Conservation (phyloP, 371 early-diverging fungal genomes). For the Basidiobolus meristosporus region DNA sequence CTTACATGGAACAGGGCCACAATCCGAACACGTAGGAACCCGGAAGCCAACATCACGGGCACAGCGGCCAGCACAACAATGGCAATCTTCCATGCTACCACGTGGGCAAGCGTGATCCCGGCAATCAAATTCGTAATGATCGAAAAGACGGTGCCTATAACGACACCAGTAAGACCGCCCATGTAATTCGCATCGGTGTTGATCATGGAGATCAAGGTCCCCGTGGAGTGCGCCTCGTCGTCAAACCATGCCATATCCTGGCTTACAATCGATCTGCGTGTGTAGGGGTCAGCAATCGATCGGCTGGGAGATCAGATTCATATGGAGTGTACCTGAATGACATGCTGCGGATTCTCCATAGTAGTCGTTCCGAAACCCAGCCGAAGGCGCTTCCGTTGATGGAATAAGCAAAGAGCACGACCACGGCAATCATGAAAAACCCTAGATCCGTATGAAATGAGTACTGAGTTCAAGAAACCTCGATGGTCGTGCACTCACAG, state of each 20-base stretch:
- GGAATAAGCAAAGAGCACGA: too few species aligned
- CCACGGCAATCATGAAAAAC: too few species aligned
- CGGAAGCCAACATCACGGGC: constrained; percentile 11
- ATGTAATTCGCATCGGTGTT: constrained; percentile 50
- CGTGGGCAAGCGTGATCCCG: constrained; percentile 74
- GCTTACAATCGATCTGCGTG: too few species aligned
- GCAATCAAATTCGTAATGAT: constrained; percentile 28
- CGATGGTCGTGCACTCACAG: too few species aligned
- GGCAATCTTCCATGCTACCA: constrained; percentile 70
- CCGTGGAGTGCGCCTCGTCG: constrained; percentile 50
- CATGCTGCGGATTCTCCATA: constrained; percentile 64
- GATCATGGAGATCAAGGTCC: constrained; percentile 59
- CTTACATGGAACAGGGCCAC: constrained; percentile 20
- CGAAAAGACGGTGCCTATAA: constrained; percentile 3
- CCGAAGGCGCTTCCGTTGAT: background rate
- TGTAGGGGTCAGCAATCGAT: constrained; percentile 9
- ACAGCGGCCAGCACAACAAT: constrained; percentile 31
- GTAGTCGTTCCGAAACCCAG: constrained; percentile 41
- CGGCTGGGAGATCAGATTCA: constrained; percentile 55
- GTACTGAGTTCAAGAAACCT: too few species aligned
- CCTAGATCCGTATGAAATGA: too few species aligned
- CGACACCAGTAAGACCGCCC: constrained; percentile 18
- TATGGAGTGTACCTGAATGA: constrained; percentile 54
- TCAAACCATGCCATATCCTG: constrained; percentile 83
- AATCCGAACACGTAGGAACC: constrained; percentile 41